Evolutionary conservation across 129 eudicot genomes (phyloP).

Genomic region (Pulicaria dysenterica): DNA sequence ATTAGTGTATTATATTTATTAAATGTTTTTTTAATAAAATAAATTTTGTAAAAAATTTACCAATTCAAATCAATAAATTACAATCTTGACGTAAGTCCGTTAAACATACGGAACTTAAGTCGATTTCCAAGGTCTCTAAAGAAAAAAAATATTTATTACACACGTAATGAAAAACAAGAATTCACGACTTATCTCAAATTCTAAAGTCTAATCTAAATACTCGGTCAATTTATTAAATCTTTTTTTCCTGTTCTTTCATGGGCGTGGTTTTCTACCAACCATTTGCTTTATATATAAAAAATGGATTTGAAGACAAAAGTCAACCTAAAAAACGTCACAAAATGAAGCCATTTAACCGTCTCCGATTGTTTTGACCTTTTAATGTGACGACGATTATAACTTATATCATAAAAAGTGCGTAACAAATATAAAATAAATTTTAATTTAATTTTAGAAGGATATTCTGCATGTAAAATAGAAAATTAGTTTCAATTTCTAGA

Average conservation of each 20-base stretch:
- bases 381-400: too few species aligned
- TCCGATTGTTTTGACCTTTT: conserved; percentile 22
- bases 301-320: conserved; percentile 19
- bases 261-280: conserved; percentile 36
- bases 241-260: not conserved
- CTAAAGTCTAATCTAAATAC: not conserved
- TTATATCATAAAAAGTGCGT: too few species aligned
- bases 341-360: conserved; percentile 24
- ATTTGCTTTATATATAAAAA: conserved; percentile 20
- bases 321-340: conserved; percentile 22
- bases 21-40: too few species aligned
- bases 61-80: not conserved
- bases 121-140: not conserved
- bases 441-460: too few species aligned
- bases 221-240: not conserved
- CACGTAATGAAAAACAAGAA: not conserved
- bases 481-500: too few species aligned
- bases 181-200: not conserved
- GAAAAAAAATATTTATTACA: not conserved
- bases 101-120: not conserved
- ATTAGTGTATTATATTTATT: too few species aligned
- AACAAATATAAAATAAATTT: too few species aligned
- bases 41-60: too few species aligned
- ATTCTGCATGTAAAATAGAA: too few species aligned
- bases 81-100: not conserved